A percentile compares a stretch with the other conserved stretches of the same genome.
Conservation (phyloP, 768 basidiomycete genomes). For the Boletus bicolor region DNA sequence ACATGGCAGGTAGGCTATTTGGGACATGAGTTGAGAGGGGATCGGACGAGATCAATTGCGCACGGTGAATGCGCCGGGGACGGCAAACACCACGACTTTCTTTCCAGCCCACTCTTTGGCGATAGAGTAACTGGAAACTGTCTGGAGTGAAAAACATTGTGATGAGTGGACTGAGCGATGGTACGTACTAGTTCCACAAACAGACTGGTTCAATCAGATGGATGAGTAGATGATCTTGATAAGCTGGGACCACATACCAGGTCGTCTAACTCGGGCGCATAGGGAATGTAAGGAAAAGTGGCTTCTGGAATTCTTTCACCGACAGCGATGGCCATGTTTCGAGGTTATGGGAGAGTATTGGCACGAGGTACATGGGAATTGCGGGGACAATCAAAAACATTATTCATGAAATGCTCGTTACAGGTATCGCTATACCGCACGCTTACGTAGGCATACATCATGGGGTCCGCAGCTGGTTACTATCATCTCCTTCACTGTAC, state of each 20-base stretch:
- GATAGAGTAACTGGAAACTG: constrained; percentile 52
- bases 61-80: constrained; percentile 82
- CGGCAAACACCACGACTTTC: constrained; percentile 74
- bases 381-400: not conserved
- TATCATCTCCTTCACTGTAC: not conserved
- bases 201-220: constrained; percentile 37
- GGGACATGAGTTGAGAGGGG: not conserved
- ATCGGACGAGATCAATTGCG: constrained; percentile 20
- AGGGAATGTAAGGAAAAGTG: constrained; percentile 54
- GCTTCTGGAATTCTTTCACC: constrained; percentile 50
- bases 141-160: not conserved
- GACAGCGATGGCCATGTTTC: constrained; percentile 39
- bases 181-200: constrained; percentile 64
- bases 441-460: not conserved
- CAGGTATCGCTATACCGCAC: no score
- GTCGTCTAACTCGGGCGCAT: constrained; percentile 59
- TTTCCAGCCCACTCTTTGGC: constrained; percentile 72
- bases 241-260: constrained; percentile 38
- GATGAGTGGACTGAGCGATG: not conserved
- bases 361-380: not conserved
- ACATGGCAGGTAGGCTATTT: constrained; percentile 41
- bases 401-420: not conserved
- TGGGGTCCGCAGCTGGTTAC: not conserved
- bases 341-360: not conserved
- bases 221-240: constrained; percentile 3